Evolutionary conservation across 106 monocot species (phyloP), one percentile per base, ranked within the genome.

Genomic region (Alisma plantagoaquatica): DNA sequence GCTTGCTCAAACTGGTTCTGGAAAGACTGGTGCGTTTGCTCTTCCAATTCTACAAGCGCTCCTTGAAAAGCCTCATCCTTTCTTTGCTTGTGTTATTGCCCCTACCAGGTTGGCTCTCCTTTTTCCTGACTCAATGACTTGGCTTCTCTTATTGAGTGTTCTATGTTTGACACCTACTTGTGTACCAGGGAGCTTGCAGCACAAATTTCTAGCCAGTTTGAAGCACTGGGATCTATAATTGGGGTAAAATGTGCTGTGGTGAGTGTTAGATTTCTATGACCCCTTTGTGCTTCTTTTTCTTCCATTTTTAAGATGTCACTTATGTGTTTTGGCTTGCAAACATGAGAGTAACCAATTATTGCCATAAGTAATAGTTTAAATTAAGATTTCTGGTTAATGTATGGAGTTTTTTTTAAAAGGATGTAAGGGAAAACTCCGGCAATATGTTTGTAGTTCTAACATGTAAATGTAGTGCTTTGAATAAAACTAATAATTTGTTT

Each of bases 21-120:
- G 96, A 1, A 96, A 96, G 69, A 96, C 96, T 19, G 96, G 81
- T 21, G 96, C 96, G 30, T 96, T 96, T 59, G 96, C 89, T 22
- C 64, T 96, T 23, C 96, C 96, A 1, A 89, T 89, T 59, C 64
- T 98, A n/a, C 96, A 98, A 55, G 84, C 75, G 12, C 75, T 98
- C 29, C 75, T 89, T 30, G 68, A 76, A 53, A 75, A 75, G 1
- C 78, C 76, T 29, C 68, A 75, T 2, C 68, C 81, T 10, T 89
- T 98, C 53, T 98, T 89, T 62, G 96, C 89, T 48, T 84, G 84
- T 31, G 78, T 98, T 24, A 65, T 98, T 14, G 77, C 96, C 11
- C 96, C 96, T 1, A 98, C 89, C 10, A 88, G 94, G 94, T 96
- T 59, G 11, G 12, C 53, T 23, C 41, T 42, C 7, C 20, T 31